These are phyloP conservation scores for Penicillium sp. DNA, from an alignment of 2,329 filamentous ascomycete species.

Conservation along the genomic window DNA sequence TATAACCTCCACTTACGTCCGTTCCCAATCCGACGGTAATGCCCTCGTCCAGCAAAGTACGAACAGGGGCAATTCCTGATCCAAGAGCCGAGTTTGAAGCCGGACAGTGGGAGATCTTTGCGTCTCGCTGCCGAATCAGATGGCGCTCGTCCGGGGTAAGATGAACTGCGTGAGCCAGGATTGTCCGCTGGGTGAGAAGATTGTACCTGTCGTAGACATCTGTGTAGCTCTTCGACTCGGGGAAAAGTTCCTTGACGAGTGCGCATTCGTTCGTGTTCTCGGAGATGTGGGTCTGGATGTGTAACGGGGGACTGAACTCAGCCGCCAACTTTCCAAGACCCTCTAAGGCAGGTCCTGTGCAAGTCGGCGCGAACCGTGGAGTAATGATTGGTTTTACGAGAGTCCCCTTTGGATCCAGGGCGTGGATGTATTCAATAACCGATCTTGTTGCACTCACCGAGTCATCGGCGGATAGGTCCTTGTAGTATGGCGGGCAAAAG, in stretches of 20 bases:
- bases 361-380: slow-evolving; percentile 63
- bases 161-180: slow-evolving; percentile 85
- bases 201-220: slow-evolving; percentile 75
- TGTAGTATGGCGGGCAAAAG: slow-evolving; percentile 75
- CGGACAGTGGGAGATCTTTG: slow-evolving; percentile 82
- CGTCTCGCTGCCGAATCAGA: slow-evolving; percentile 63
- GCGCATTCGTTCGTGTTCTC: slow-evolving; percentile 77
- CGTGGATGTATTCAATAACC: slow-evolving; percentile 66
- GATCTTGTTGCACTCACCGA: slow-evolving; percentile 61
- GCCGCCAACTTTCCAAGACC: slow-evolving; percentile 67
- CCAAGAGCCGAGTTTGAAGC: slow-evolving; percentile 77
- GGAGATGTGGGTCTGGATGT: slow-evolving; percentile 83
- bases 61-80: slow-evolving; percentile 75
- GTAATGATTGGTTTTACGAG: slow-evolving; percentile 82
- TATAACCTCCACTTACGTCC: slow-evolving; percentile 88
- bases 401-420: slow-evolving; percentile 64
- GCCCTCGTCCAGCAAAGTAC: slow-evolving; percentile 72
- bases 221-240: slow-evolving; percentile 66
- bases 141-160: slow-evolving; percentile 67
- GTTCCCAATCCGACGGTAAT: slow-evolving; percentile 85
- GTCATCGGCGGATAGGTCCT: slow-evolving; percentile 67
- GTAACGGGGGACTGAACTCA: slow-evolving; percentile 61
- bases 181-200: slow-evolving; percentile 71
- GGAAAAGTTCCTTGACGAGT: slow-evolving; percentile 73
- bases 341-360: slow-evolving; percentile 58